Evolutionary conservation across 225 moss, liverwort and hornwort genomes (phyloP).

Genomic region (Polytrichum formosum): DNA sequence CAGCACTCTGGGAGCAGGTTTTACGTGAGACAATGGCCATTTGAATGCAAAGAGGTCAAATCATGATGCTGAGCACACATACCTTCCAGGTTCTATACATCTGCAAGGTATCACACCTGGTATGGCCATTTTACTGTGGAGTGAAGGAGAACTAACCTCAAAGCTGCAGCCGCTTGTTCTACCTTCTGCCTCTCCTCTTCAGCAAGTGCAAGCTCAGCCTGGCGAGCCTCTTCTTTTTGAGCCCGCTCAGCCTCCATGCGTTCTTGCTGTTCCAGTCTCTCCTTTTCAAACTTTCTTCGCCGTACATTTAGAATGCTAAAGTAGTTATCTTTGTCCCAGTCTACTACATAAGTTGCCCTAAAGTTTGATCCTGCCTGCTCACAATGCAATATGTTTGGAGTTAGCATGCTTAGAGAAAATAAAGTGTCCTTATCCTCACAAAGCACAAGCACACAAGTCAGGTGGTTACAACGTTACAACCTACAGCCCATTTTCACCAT

Average conservation of each 20-base stretch:
- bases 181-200: constrained; percentile 33
- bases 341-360: constrained; percentile 53
- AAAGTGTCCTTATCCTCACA: too few relatives aligned
- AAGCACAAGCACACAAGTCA: too few relatives aligned
- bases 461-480: neutral
- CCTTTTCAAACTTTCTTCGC: constrained; percentile 59
- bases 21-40: too few relatives aligned
- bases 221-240: constrained; percentile 39
- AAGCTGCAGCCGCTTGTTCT: constrained; percentile 33
- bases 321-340: constrained; percentile 55
- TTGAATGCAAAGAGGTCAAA: too few relatives aligned
- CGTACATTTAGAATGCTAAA: constrained; percentile 53
- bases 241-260: constrained; percentile 35
- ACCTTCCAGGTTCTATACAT: neutral
- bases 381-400: neutral
- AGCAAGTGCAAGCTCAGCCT: constrained; percentile 31
- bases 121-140: constrained; percentile 6
- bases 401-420: too few relatives aligned
- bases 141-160: constrained; percentile 33
- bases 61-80: neutral
- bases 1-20: too few relatives aligned
- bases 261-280: constrained; percentile 43
- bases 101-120: neutral
- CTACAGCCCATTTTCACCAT: neutral
- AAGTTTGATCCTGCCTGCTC: constrained; percentile 58